Conservation (phyloP, 2,329 filamentous ascomycete genomes). For the Penicillium aurantiogriseum region DNA sequence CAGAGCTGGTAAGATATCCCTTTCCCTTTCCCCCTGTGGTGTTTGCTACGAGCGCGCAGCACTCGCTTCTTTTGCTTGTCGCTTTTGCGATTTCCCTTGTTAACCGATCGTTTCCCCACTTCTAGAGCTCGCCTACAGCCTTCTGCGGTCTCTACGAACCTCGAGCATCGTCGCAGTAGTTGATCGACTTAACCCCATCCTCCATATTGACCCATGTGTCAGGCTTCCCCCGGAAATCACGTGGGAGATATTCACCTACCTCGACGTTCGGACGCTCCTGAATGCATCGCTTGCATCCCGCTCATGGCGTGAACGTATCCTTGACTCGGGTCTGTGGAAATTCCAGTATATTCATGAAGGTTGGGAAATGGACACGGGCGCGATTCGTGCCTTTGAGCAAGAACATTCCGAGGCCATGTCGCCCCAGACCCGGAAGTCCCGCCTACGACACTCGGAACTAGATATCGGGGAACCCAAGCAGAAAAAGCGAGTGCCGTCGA, state of each 20-base stretch:
- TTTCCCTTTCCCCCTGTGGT: background rate
- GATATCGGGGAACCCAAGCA: slow-evolving; percentile 51
- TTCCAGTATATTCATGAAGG: slow-evolving; percentile 79
- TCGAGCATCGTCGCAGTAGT: slow-evolving; percentile 78
- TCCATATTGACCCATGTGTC: slow-evolving; percentile 88
- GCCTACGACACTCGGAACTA: slow-evolving; percentile 47
- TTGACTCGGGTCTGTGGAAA: slow-evolving; percentile 86
- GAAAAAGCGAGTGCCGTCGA: slow-evolving; percentile 53
- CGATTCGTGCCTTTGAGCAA: slow-evolving; percentile 67
- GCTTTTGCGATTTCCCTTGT: slow-evolving; percentile 7
- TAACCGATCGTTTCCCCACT: slow-evolving; percentile 18
- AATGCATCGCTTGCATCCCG: slow-evolving; percentile 75
- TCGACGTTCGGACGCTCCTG: slow-evolving; percentile 77
- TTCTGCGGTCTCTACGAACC: slow-evolving; percentile 76
- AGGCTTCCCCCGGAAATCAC: slow-evolving; percentile 88
- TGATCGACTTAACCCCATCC: slow-evolving; percentile 72
- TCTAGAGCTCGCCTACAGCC: slow-evolving; percentile 74
- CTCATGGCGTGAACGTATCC: slow-evolving; percentile 75
- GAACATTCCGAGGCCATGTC: slow-evolving; percentile 41
- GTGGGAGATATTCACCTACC: slow-evolving; percentile 80
- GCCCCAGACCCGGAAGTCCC: slow-evolving; percentile 46
- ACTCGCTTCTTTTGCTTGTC: background rate
- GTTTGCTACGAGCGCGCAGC: background rate
- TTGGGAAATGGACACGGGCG: slow-evolving; percentile 69
- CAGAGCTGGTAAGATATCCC: slow-evolving; percentile 51